Conservation (phyloP, 257 asterid genomes). For the Fraxinus americana region DNA sequence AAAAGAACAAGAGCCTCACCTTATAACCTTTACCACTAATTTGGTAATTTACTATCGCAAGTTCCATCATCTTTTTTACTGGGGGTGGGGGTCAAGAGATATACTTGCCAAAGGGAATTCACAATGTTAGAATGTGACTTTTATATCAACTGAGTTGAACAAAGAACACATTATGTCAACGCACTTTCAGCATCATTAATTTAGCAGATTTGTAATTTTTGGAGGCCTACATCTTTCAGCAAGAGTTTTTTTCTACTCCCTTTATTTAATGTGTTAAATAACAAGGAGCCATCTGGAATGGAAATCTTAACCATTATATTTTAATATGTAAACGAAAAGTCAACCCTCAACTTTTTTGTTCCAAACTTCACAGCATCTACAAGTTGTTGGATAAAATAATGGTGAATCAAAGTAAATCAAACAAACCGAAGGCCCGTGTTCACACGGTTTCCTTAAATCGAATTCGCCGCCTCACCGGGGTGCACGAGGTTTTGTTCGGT, state of each 20-base stretch:
- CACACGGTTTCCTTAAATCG: no score
- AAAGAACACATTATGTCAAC: background rate
- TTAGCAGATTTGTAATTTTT: background rate
- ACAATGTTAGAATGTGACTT: background rate
- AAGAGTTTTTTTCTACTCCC: background rate
- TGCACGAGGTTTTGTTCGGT: no score
- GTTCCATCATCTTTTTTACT: no score
- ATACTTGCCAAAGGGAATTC: background rate
- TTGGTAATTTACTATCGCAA: background rate
- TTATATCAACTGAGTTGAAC: background rate
- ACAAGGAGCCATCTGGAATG: background rate
- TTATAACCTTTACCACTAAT: background rate
- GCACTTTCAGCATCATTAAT: background rate
- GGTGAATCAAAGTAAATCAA: no score
- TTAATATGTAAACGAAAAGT: background rate
- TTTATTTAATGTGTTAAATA: background rate
- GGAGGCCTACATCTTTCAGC: background rate
- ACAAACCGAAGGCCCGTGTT: no score
- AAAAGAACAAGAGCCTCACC: slow-evolving; percentile 9
- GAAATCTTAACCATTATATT: background rate
- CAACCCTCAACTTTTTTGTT: background rate
- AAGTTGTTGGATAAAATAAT: no score
- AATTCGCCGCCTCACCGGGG: no score
- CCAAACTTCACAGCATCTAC: background rate
- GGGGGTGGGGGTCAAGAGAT: background rate